phyloP scores from a whole-genome alignment of 2,329 filamentous ascomycete species.

The Aspergillus sp. region DNA sequence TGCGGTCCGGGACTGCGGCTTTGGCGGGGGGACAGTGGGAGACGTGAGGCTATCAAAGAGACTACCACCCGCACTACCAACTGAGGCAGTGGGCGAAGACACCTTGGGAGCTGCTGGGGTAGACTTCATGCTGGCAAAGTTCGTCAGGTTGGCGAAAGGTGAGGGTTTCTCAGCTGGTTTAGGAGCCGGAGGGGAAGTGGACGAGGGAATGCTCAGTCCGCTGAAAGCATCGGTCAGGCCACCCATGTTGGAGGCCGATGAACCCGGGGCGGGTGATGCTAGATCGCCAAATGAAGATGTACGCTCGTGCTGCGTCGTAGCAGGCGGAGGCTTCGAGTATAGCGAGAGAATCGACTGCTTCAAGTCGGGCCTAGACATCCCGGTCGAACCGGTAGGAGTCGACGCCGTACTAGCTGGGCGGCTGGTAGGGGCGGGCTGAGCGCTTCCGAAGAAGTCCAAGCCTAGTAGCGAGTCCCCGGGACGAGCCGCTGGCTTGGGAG shows the following conservation, averaged over 20 bases:
- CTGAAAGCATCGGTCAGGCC: slow-evolving; percentile 82
- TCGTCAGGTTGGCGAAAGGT: slow-evolving; percentile 65
- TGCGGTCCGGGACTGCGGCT: slow-evolving; percentile 47
- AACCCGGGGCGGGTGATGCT: slow-evolving; percentile 54
- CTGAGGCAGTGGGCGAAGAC: slow-evolving; percentile 52
- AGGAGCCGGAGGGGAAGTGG: slow-evolving; percentile 41
- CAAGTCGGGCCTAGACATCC: slow-evolving; percentile 81
- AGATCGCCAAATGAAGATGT: slow-evolving; percentile 69
- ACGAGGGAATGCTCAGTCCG: slow-evolving; percentile 62
- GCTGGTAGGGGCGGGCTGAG: slow-evolving; percentile 66
- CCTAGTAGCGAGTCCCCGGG: slow-evolving; percentile 84
- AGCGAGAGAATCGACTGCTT: slow-evolving; percentile 97
- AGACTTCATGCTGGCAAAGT: slow-evolving; percentile 52
- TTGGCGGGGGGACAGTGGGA: slow-evolving; percentile 55
- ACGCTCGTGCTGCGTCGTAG: slow-evolving; percentile 56
- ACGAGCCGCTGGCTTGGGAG: slow-evolving; percentile 60
- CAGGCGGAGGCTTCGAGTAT: slow-evolving; percentile 79
- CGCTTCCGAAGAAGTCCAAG: slow-evolving; percentile 83
- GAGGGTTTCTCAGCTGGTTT: slow-evolving; percentile 55
- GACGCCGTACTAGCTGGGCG: slow-evolving; percentile 80
- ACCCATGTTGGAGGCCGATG: slow-evolving; percentile 50
- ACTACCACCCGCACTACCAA: slow-evolving; percentile 72
- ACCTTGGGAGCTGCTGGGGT: slow-evolving; percentile 50
- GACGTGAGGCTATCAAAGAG: slow-evolving; percentile 76
- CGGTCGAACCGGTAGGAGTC: slow-evolving; percentile 56